Evolutionary conservation across 2,329 filamentous ascomycete species (phyloP), one percentile per base, ranked within the genome.

Genomic region (Cercospora sesami): DNA sequence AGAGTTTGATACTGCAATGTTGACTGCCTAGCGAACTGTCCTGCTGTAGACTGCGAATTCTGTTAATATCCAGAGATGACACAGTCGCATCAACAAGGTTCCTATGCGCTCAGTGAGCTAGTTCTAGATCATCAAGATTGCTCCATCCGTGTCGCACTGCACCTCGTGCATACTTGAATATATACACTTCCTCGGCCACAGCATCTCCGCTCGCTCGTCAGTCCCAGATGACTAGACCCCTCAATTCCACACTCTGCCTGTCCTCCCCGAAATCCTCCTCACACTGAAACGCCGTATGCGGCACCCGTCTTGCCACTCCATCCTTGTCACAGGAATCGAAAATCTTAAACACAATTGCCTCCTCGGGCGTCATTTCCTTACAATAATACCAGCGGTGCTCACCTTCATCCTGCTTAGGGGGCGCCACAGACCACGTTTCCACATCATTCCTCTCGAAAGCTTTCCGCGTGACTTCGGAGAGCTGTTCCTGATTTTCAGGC

Each of bases 301-400:
- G 60, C 31, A 60, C 31, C 60, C 64, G 62, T 39, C 64, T 63
- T 5, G 64, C 64, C 3, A 66, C 51, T 1, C 60, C 64, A 5
- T 61, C 36, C 8, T 39, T 48, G 8, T 66, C 60, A 64, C 45
- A 48, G 7, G 60, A 64, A 31, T 67, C 65, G n/a, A 60, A 67
- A 5, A 67, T 67, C 39, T 67, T 67, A 42, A 67, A 42, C 12
- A 64, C 51, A 1, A 67, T 53, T n/a, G 31, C 65, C 53, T 67
- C 65, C 3, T 42, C 33, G 14, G 60, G 60, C 5, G 28, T 42
- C 36, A 67, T 16, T 3, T 28, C 33, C 8, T 39, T 53, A 26
- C 53, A 59, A 26, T 60, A 67, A n/a, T 60, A 60, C 65, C 65
- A 67, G 21, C 53, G 58, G 26, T 67, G 60, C 64, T 58, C 45